phyloP scores from a whole-genome alignment of 129 eudicot species.

The Centaurea solstitialis region DNA sequence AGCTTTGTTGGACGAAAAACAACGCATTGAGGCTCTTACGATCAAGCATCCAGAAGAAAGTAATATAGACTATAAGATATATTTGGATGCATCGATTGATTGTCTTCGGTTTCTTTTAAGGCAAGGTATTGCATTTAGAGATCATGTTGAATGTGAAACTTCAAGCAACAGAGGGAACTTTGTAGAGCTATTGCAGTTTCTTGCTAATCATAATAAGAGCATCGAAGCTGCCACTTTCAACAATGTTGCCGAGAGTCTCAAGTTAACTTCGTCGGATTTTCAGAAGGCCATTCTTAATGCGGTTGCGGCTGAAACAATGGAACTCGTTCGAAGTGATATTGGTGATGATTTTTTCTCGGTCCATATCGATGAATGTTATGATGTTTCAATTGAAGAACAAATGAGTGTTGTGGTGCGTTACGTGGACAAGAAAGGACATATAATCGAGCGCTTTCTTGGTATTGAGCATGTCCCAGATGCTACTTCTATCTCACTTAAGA shows the following conservation, averaged over 20 bases:
- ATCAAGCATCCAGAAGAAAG: background rate
- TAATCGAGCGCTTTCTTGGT: background rate
- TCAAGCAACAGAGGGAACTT: background rate
- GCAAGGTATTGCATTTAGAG: background rate
- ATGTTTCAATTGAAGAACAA: background rate
- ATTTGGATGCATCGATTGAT: background rate
- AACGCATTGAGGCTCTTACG: background rate
- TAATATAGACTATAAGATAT: background rate
- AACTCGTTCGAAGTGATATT: background rate
- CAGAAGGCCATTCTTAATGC: conserved; percentile 2
- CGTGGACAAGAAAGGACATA: background rate
- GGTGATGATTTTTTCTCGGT: background rate
- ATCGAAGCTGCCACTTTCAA: background rate
- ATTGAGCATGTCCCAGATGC: background rate
- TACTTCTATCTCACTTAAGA: background rate
- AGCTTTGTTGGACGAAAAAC: background rate
- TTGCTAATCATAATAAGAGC: background rate
- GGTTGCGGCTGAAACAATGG: background rate
- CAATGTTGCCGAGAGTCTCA: background rate
- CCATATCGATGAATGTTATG: background rate
- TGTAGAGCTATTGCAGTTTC: background rate
- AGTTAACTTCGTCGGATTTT: background rate
- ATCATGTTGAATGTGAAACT: background rate
- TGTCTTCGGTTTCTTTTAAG: conserved; percentile 4
- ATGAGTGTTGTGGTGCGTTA: background rate